Evolutionary conservation across 768 basidiomycete species (phyloP).

Genomic region (Arthromyces matolae): DNA sequence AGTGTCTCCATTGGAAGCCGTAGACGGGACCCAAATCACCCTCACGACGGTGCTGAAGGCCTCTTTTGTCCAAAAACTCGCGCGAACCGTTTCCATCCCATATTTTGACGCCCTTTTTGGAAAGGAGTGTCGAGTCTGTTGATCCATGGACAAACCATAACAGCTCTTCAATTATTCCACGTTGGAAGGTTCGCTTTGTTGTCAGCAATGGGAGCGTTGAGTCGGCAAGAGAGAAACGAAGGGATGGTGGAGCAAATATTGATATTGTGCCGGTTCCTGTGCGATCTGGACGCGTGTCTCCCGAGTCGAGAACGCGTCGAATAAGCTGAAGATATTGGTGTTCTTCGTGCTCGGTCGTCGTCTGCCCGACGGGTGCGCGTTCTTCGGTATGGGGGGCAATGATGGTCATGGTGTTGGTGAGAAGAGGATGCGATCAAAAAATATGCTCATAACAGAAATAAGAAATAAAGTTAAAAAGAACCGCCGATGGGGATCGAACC

Average conservation of each 20-base stretch:
- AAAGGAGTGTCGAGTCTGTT: slow-evolving; percentile 76
- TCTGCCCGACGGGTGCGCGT: slow-evolving; percentile 57
- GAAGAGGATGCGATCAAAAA: not conserved
- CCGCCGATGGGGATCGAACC: slow-evolving; percentile 17
- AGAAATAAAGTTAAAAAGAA: not conserved
- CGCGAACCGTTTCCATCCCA: slow-evolving; percentile 97
- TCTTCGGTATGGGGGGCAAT: not conserved
- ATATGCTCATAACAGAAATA: not conserved
- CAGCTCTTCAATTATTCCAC: slow-evolving; percentile 90
- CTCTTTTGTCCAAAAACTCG: slow-evolving; percentile 80
- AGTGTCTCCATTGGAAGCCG: slow-evolving; percentile 96
- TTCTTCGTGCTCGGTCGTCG: slow-evolving; percentile 65
- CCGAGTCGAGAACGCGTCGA: slow-evolving; percentile 64
- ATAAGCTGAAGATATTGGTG: slow-evolving; percentile 87
- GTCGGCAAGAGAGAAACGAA: slow-evolving; percentile 84
- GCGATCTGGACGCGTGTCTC: slow-evolving; percentile 81
- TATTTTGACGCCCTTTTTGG: slow-evolving; percentile 84
- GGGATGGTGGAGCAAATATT: slow-evolving; percentile 83
- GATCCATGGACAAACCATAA: slow-evolving; percentile 89
- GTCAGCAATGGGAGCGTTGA: slow-evolving; percentile 83
- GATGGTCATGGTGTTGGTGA: slow-evolving; percentile 3
- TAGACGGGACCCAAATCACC: slow-evolving; percentile 97
- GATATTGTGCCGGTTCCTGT: slow-evolving; percentile 94
- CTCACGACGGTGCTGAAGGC: slow-evolving; percentile 78
- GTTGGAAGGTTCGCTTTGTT: slow-evolving; percentile 90